Evolutionary conservation across 129 eudicot genomes (phyloP), one percentile per base, ranked within the genome.

Genomic region (Chrysanthemum lavandulifolium): DNA sequence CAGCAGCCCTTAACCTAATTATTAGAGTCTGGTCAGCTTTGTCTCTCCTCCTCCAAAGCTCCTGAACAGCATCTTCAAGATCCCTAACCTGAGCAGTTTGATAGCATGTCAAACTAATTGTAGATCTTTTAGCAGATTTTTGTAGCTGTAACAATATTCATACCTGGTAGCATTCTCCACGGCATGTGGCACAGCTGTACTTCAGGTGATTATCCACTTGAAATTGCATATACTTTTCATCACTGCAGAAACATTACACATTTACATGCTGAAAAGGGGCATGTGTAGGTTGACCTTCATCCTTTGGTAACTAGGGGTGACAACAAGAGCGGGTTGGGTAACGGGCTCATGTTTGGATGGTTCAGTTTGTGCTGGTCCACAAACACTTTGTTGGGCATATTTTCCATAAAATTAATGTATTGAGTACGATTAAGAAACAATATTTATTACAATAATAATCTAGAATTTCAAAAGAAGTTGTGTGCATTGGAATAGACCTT

Each of bases 61-160:
- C 99, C 79, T 83, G 93, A 61, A 95, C 99, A 73, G 99, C 97
- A 79, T 90, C 99, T 84, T 95, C 99, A 68, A 81, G 89, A 81
- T 81, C 89, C 80, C 85, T 86, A 48, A 95, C 81, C 99, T 94
- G 80, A 59, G 25, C 60, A 67, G 9, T 45, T 40, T 40, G 47
- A 40, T 40, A 40, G 47, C 47, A 40, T 40, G 47, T 40, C 47
- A 40, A 40, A 40, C 47, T 40, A 40, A 40, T 40, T 1, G 10
- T 40, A 40, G 10, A 40, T 40, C 47, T 40, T 40, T 40, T 7
- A 40, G 47, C 47, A 40, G 29, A 71, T 43, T 67, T 36, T 33
- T 4, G 12, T 18, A 36, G 65, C 2, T 13, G 43, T 66, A 23
- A 67, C 49, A 62, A 11, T 61, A 74, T 68, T 36, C 64, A 50